A percentile compares a stretch with the other conserved stretches of the same genome.
phyloP scores from a whole-genome alignment of 768 basidiomycete species.

The Suillus lakei region DNA sequence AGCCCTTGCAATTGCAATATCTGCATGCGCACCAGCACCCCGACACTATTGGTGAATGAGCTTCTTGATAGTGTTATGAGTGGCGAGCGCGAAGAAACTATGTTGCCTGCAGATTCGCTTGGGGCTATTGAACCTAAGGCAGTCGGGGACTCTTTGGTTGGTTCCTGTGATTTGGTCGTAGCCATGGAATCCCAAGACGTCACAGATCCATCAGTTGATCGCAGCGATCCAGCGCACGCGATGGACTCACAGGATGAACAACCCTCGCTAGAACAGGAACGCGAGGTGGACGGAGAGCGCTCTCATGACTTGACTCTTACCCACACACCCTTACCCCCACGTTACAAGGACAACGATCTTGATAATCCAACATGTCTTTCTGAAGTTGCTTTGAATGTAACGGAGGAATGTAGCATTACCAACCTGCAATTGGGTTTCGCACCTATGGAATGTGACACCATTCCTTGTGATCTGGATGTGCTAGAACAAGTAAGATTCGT shows the following conservation, averaged over 20 bases:
- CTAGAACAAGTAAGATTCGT: conserved; percentile 3
- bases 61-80: background rate
- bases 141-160: background rate
- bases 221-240: too few species aligned
- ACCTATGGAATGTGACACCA: background rate
- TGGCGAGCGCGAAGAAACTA: background rate
- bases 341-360: background rate
- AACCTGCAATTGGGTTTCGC: background rate
- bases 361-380: background rate
- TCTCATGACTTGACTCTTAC: too few species aligned
- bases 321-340: background rate
- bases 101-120: background rate
- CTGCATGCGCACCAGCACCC: conserved; percentile 12
- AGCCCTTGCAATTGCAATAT: conserved; percentile 4
- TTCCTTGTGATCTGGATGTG: background rate
- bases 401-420: background rate
- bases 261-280: background rate
- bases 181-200: background rate
- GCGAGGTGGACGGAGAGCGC: background rate
- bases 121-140: background rate
- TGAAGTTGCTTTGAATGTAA: background rate
- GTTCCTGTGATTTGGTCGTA: background rate
- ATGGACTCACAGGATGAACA: background rate
- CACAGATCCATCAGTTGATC: background rate
- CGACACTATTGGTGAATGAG: background rate